Evolutionary conservation across 805 yeast genomes (phyloP).

Genomic region (Saccharomycopsis guyanensis): DNA sequence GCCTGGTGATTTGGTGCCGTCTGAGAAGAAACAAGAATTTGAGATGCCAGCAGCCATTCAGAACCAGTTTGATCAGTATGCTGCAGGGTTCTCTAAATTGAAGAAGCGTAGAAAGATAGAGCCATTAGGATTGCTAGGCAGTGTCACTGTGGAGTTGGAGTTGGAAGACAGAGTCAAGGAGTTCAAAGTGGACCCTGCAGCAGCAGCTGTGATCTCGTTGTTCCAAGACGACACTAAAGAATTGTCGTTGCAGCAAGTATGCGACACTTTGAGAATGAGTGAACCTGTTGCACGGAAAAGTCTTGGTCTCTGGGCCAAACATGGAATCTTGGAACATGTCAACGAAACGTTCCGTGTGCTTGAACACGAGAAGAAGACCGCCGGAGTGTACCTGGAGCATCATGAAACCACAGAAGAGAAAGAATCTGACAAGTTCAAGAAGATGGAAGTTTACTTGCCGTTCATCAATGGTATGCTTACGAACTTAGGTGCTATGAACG

Average conservation of each 20-base stretch:
- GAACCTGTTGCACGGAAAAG: conserved; percentile 33
- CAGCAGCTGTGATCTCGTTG: conserved; percentile 53
- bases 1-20: conserved; percentile 39
- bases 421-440: conserved; percentile 24
- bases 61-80: conserved; percentile 36
- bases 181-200: conserved; percentile 56
- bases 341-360: conserved; percentile 33
- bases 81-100: conserved; percentile 32
- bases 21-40: conserved; percentile 29
- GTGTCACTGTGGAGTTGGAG: conserved; percentile 51
- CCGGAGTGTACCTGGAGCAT: not conserved
- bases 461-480: conserved; percentile 49
- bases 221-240: conserved; percentile 34
- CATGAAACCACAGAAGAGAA: conserved; percentile 23
- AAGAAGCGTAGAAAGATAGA: conserved; percentile 54
- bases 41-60: conserved; percentile 41
- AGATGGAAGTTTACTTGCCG: conserved; percentile 33
- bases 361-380: conserved; percentile 28
- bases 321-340: conserved; percentile 43
- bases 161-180: conserved; percentile 37
- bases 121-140: conserved; percentile 52
- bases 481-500: conserved; percentile 44
- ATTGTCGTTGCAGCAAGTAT: conserved; percentile 30
- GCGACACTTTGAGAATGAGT: conserved; percentile 35
- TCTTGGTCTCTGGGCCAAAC: conserved; percentile 55